A percentile compares a stretch with the other conserved stretches of the same genome.
phyloP scores from a whole-genome alignment of 495 filamentous ascomycete species.

The Penicillium canescens region DNA sequence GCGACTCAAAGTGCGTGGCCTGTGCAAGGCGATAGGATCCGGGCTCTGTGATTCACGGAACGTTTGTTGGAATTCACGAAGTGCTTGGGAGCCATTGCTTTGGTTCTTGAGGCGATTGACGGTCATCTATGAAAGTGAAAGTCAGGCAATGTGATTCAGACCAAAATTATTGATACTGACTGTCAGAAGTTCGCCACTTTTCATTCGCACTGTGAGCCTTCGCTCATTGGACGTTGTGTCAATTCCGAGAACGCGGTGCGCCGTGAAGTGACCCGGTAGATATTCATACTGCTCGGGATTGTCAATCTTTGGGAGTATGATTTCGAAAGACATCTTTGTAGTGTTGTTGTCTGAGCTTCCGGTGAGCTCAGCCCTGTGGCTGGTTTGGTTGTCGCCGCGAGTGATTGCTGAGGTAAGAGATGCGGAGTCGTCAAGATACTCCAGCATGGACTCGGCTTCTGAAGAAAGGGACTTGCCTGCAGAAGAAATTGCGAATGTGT shows the following conservation, averaged over 20 bases:
- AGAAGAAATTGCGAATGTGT: too few species aligned
- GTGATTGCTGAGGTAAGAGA: not conserved
- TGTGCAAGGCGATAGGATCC: conserved; percentile 11
- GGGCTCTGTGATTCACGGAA: conserved; percentile 13
- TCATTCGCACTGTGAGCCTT: conserved; percentile 45
- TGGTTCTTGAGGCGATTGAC: conserved; percentile 28
- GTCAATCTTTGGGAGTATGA: conserved; percentile 34
- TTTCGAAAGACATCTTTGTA: conserved; percentile 27
- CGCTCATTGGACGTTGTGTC: conserved; percentile 17
- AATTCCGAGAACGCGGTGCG: conserved; percentile 40
- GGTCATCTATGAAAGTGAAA: conserved; percentile 23
- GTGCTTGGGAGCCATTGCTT: conserved; percentile 31
- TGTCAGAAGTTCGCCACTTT: conserved; percentile 44
- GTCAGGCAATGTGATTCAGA: conserved; percentile 11
- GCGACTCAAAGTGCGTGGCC: not conserved
- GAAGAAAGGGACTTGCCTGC: too few species aligned
- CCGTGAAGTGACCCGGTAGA: conserved; percentile 45
- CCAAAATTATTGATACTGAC: conserved; percentile 29
- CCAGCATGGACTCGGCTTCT: not conserved
- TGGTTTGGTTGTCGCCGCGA: too few species aligned
- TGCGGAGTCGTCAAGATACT: conserved; percentile 11
- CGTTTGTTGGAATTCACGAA: conserved; percentile 20
- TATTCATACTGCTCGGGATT: conserved; percentile 49
- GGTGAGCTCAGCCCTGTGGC: not conserved
- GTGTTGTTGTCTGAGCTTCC: not conserved